Evolutionary conservation across 331 rosid species (phyloP).

Genomic region (Dryas integrifolia): DNA sequence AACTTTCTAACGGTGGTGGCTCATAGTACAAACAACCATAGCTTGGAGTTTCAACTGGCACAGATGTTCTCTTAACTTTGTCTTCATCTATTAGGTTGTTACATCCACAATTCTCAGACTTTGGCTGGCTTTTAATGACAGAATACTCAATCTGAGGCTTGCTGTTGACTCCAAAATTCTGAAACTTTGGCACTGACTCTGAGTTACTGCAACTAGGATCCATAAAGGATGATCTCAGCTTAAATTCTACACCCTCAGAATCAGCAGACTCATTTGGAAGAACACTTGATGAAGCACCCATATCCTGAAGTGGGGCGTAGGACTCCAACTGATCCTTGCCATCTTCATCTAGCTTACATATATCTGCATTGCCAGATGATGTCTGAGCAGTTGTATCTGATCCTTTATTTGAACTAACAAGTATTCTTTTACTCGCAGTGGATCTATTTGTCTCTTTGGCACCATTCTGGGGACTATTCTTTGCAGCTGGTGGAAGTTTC

Average conservation of each 20-base stretch:
- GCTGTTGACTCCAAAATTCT: conserved; percentile 36
- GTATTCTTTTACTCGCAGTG: conserved; percentile 43
- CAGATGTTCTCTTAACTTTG: conserved; percentile 42
- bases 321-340: conserved; percentile 65
- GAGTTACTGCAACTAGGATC: conserved; percentile 53
- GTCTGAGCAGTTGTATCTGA: conserved; percentile 60
- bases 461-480: conserved; percentile 50
- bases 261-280: conserved; percentile 57
- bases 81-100: conserved; percentile 38
- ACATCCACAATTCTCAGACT: conserved; percentile 21
- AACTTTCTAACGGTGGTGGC: conserved; percentile 58
- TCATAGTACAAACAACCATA: conserved; percentile 72
- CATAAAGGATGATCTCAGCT: conserved; percentile 40
- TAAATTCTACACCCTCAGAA: conserved; percentile 57
- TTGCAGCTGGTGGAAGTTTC: conserved; percentile 77
- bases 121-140: conserved; percentile 27
- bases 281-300: conserved; percentile 55
- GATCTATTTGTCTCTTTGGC: conserved; percentile 53
- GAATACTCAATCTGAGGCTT: conserved; percentile 33
- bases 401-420: conserved; percentile 50
- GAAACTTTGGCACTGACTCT: conserved; percentile 39
- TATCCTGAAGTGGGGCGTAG: conserved; percentile 47
- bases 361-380: conserved; percentile 63
- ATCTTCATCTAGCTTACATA: conserved; percentile 46
- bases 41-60: conserved; percentile 44